Evolutionary conservation across 2,329 filamentous ascomycete genomes (phyloP), one percentile per base, ranked within the genome.

Genomic region (Pestalotiopsis sp.): DNA sequence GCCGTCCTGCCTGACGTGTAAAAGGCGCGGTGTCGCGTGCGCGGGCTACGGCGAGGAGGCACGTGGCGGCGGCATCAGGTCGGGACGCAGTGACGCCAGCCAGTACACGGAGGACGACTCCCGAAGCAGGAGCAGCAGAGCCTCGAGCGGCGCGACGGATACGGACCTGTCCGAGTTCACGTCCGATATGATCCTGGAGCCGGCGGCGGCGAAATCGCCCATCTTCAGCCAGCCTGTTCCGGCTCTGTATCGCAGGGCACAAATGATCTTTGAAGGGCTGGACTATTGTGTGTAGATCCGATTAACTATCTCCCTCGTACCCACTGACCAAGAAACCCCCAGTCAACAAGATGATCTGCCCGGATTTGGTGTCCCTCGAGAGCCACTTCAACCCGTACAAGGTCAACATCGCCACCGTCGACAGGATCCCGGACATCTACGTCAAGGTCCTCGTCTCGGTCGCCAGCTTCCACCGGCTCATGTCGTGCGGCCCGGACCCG

Each of bases 281-380:
- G 68, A 69, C n/a, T 69, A 69, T 56, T 69, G 68, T 69, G 12
- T n/a, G 68, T 65, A 20, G 41, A 23, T 52, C 1, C 41, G n/a
- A 41, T 58, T 5, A 1, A 17, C n/a, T 14, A 14, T 11, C 31
- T 6, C 7, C 36, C 13, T 12, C 12, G 25, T 41, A 11, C 2
- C 31, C 31, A n/a, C 45, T 67, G 2, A 20, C 59, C 65, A 63
- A 67, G 14, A 12, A 20, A 17, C 17, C 11, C 13, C 7, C 20
- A 70, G 67, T 69, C 62, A 70, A 70, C 60, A 66, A 70, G 11
- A 65, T 69, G 38, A 65, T 70, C 27, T 67, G 69, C 31, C 60
- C 65, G 12, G 65, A 69, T 27, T 57, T 70, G 13, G 41, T 70
- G 3, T 69, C 49, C 4, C 61, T 69, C 39, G 64, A 66, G 49